Evolutionary conservation across 805 yeast genomes (phyloP), one percentile per base, ranked within the genome.

Genomic region (Ascoidea rubescens): DNA sequence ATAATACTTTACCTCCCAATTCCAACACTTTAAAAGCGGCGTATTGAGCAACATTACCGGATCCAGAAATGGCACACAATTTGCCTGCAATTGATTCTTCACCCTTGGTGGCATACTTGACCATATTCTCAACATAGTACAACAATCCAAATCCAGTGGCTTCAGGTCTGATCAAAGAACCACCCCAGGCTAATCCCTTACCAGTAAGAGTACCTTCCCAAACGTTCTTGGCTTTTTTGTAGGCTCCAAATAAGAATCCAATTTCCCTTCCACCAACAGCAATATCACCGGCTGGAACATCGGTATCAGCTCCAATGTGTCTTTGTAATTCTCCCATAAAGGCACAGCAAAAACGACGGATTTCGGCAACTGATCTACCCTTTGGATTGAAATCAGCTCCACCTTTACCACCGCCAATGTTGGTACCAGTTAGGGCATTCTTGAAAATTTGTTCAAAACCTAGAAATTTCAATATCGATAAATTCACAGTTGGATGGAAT

Each of bases 341-440:
- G 51, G 96, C 78, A 64, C 79, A 80, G 77, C 97, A 91, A 82
- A 91, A 91, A 72, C 96, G 83, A 78, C 99, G 84, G 74, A 91
- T 91, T 77, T 91, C 99, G 63, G 73, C 71, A 71, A 90, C 93
- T 55, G 95, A 78, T 72, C 83, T 85, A 67, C 91, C 96, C 80
- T 91, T 91, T 64, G 97, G 96, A 75, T 90, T 89, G 73, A 91
- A 93, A 74, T 91, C 96, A 56, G 96, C 78, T 71, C 99, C 99
- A 80, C 99, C 99, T 71, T 91, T 91, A 74, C 96, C 99, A 77
- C 99, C 99, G 70, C 99, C 99, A 85, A 91, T 90, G 80, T 83
- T 79, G 63, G 90, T 79, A 65, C 98, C 98, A 63, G 99, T 91
- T 65, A 91, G 78, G 51, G 99, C 98, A 68, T 91, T 91, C 80